Evolutionary conservation across 306 rosid species (phyloP).

Genomic region (Crataegus laevigata): DNA sequence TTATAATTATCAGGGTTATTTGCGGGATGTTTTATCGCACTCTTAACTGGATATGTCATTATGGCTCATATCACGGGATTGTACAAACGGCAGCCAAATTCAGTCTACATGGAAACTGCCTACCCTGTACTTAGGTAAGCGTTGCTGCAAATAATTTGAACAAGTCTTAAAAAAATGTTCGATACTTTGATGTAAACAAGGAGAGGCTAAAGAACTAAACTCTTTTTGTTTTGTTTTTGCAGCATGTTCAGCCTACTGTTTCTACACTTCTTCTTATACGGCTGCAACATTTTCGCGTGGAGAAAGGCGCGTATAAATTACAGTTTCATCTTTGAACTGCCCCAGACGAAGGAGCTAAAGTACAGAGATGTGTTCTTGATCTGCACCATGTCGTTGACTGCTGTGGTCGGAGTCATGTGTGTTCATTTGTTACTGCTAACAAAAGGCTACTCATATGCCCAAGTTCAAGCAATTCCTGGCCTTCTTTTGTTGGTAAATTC

Average conservation of each 20-base stretch:
- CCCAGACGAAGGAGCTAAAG: slow-evolving; percentile 68
- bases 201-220: not conserved
- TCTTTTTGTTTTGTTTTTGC: slow-evolving; percentile 27
- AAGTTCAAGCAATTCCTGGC: slow-evolving; percentile 77
- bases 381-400: slow-evolving; percentile 68
- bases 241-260: slow-evolving; percentile 95
- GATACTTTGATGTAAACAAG: slow-evolving; percentile 1
- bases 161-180: not conserved
- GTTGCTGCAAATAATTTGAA: not conserved
- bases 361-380: slow-evolving; percentile 81
- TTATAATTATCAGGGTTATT: slow-evolving; percentile 55
- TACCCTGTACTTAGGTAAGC: slow-evolving; percentile 88
- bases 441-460: slow-evolving; percentile 64
- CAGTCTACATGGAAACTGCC: slow-evolving; percentile 88
- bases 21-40: slow-evolving; percentile 71
- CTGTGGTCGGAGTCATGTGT: slow-evolving; percentile 73
- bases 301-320: slow-evolving; percentile 83
- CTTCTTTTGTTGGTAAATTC: slow-evolving; percentile 70
- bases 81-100: slow-evolving; percentile 44
- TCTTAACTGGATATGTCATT: slow-evolving; percentile 70
- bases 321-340: slow-evolving; percentile 78
- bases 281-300: slow-evolving; percentile 92
- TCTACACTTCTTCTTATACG: slow-evolving; percentile 88
- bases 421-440: slow-evolving; percentile 68
- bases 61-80: slow-evolving; percentile 84